These are phyloP conservation scores for Stagonosporopsis chrysanthemi DNA, from an alignment of 2,329 filamentous ascomycete genomes.

Conservation along the genomic window DNA sequence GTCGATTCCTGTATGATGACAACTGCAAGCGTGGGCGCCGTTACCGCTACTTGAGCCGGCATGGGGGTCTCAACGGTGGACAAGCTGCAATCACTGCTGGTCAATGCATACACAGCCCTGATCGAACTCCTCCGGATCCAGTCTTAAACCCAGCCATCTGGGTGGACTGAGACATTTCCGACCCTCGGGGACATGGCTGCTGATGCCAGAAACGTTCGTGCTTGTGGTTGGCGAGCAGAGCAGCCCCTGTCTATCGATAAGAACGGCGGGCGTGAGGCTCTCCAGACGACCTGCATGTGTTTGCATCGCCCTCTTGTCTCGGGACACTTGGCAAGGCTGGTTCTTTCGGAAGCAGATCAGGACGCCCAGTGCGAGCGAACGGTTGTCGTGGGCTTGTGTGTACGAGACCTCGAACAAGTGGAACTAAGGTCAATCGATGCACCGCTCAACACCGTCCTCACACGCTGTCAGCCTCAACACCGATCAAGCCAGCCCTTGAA, in stretches of 20 bases:
- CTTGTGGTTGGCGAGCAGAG: constrained; percentile 8
- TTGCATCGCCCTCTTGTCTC: constrained; percentile 1
- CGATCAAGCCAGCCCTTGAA: neutral
- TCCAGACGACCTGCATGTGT: constrained; percentile 6
- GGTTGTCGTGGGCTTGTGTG: neutral
- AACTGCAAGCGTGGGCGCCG: constrained; percentile 19
- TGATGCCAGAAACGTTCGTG: constrained; percentile 12
- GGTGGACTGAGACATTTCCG: constrained; percentile 19
- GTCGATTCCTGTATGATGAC: constrained; percentile 11
- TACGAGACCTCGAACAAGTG: neutral
- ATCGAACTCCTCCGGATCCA: constrained; percentile 1
- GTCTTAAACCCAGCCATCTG: constrained; percentile 13
- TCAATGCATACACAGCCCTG: constrained; percentile 19
- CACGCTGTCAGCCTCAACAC: constrained; percentile 11
- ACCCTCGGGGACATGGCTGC: constrained; percentile 17
- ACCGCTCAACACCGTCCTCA: neutral
- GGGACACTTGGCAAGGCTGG: neutral
- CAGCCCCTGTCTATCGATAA: constrained; percentile 12
- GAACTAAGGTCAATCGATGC: neutral
- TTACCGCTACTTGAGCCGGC: constrained; percentile 26
- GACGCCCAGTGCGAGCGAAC: neutral
- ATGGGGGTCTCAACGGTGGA: constrained; percentile 16
- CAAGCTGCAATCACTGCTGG: constrained; percentile 23
- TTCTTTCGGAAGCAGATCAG: neutral
- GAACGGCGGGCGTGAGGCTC: constrained; percentile 1